Evolutionary conservation across 192 early-diverging fungal species (phyloP).

Genomic region (Phlyctochytrium planicorne): DNA sequence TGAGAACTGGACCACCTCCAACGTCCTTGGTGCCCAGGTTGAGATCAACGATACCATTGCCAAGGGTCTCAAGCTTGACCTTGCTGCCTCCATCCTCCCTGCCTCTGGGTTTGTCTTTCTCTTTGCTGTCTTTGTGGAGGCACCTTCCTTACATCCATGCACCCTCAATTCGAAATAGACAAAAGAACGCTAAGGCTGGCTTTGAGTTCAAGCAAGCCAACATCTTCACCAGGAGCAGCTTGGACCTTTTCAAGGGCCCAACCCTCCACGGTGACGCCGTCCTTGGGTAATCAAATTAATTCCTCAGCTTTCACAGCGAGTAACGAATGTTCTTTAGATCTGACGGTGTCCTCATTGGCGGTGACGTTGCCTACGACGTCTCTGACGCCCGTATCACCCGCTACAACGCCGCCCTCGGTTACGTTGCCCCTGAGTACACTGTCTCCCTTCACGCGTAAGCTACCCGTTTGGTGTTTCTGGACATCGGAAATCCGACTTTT

Average conservation of each 20-base stretch:
- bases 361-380: slow-evolving; percentile 93
- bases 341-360: slow-evolving; percentile 89
- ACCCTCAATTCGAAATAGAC: slow-evolving; percentile 35
- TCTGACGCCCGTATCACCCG: slow-evolving; percentile 82
- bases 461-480: too few species aligned
- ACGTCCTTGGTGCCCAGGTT: slow-evolving; percentile 87
- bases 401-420: slow-evolving; percentile 88
- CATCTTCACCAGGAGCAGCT: slow-evolving; percentile 79
- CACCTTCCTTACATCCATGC: background rate
- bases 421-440: slow-evolving; percentile 82
- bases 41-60: slow-evolving; percentile 93
- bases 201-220: slow-evolving; percentile 96
- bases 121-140: background rate
- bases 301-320: background rate
- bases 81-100: slow-evolving; percentile 81
- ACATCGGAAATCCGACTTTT: background rate
- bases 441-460: slow-evolving; percentile 83
- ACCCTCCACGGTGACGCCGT: slow-evolving; percentile 85
- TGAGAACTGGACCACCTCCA: slow-evolving; percentile 95
- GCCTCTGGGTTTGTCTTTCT: slow-evolving; percentile 57
- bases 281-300: slow-evolving; percentile 50
- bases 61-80: slow-evolving; percentile 94
- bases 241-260: slow-evolving; percentile 96
- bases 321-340: slow-evolving; percentile 24
- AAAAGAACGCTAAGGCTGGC: slow-evolving; percentile 77